phyloP scores from a whole-genome alignment of 2,329 filamentous ascomycete genomes.

The Diaporthe caulivora region DNA sequence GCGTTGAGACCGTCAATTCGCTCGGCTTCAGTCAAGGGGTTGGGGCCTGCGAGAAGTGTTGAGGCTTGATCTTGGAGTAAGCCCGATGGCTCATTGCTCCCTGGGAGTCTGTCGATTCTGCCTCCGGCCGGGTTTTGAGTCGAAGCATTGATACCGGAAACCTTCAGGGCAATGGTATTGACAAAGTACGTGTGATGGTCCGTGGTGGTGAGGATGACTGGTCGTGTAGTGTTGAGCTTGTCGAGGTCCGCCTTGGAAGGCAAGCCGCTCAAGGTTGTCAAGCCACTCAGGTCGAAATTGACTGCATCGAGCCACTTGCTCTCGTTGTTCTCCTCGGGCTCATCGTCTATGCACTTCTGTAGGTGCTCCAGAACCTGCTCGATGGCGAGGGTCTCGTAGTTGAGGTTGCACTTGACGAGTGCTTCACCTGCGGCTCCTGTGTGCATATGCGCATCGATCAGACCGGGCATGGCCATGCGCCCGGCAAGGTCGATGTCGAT shows the following conservation, averaged over 20 bases:
- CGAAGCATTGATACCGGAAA: neutral
- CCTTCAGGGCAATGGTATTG: neutral
- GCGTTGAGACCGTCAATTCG: neutral
- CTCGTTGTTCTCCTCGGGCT: neutral
- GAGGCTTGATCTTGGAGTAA: neutral
- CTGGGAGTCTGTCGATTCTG: neutral
- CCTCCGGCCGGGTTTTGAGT: neutral
- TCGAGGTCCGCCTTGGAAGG: neutral
- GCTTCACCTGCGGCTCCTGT: neutral
- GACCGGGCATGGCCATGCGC: neutral
- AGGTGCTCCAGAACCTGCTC: neutral
- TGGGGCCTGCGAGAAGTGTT: neutral
- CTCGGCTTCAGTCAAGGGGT: neutral
- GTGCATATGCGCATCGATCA: neutral
- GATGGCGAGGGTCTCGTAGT: neutral
- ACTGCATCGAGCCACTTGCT: neutral
- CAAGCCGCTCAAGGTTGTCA: neutral
- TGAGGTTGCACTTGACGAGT: conserved; percentile 5
- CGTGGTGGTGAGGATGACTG: conserved; percentile 1
- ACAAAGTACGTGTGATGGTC: neutral
- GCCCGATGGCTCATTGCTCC: neutral
- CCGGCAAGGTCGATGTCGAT: neutral
- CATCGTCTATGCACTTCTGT: neutral
- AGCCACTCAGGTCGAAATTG: conserved; percentile 1
- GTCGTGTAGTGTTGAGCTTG: conserved; percentile 4